phyloP scores from a whole-genome alignment of 2,329 filamentous ascomycete species.

The Apiospora malaysiana region DNA sequence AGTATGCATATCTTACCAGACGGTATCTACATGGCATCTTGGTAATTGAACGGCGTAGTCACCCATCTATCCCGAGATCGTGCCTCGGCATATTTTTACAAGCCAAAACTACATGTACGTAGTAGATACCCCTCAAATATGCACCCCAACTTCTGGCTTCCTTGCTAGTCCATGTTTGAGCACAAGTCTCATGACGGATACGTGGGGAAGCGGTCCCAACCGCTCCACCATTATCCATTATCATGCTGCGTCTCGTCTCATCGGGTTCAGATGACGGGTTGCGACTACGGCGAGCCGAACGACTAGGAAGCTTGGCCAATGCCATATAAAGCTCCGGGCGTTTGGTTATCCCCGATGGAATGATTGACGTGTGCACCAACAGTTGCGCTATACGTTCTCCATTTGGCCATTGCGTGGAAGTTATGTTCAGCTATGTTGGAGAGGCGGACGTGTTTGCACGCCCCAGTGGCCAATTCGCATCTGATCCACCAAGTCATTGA shows the following conservation, averaged over 20 bases:
- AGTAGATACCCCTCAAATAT: constrained; percentile 6
- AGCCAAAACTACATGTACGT: not conserved
- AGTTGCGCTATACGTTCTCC: not conserved
- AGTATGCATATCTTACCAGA: not conserved
- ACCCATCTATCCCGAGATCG: too few species aligned
- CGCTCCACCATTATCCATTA: not conserved
- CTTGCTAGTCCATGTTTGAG: not conserved
- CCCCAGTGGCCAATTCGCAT: too few species aligned
- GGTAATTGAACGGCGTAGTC: not conserved
- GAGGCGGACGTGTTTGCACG: too few species aligned
- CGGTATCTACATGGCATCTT: not conserved
- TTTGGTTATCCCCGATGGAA: not conserved
- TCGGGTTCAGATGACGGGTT: not conserved
- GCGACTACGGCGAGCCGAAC: not conserved
- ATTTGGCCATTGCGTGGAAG: not conserved
- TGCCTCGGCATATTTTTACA: not conserved
- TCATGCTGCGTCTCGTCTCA: not conserved
- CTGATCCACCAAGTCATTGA: too few species aligned
- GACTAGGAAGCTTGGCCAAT: not conserved
- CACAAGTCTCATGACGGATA: not conserved
- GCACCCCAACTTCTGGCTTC: not conserved
- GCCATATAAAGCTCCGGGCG: not conserved
- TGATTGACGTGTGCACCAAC: not conserved
- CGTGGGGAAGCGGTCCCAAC: not conserved
- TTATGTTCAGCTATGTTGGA: too few species aligned